These are phyloP conservation scores for Russula abietina DNA, from an alignment of 768 basidiomycete species.

Conservation along the genomic window DNA sequence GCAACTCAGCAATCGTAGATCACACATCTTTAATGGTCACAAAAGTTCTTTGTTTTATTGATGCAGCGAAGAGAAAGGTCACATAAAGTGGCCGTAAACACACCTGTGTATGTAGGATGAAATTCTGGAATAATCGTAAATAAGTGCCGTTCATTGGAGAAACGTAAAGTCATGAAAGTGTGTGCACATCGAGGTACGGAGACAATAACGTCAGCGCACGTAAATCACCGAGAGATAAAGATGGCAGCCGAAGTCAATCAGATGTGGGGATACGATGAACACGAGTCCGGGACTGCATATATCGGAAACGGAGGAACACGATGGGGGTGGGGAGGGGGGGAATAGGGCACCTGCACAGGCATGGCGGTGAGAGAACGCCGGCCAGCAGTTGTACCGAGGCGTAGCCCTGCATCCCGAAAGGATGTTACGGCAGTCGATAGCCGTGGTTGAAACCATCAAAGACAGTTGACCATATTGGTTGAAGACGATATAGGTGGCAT, in stretches of 20 bases:
- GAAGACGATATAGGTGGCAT: neutral
- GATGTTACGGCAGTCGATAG: conserved; percentile 12
- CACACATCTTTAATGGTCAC: neutral
- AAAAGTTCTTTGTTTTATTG: conserved; percentile 2
- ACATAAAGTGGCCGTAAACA: conserved; percentile 8
- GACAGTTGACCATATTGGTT: conserved; percentile 10
- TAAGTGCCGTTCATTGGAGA: neutral
- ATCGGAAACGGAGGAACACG: neutral
- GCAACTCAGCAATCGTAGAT: neutral
- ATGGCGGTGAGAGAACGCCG: neutral
- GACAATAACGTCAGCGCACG: neutral
- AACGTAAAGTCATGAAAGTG: conserved; percentile 12
- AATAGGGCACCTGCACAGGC: neutral
- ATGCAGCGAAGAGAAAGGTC: neutral
- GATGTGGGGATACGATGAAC: neutral
- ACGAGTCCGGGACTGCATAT: conserved; percentile 3
- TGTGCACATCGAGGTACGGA: neutral
- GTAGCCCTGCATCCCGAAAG: neutral
- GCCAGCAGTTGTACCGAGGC: neutral
- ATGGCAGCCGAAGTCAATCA: neutral
- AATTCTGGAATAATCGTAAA: conserved; percentile 2
- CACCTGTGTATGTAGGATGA: conserved; percentile 5
- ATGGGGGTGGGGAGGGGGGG: neutral
- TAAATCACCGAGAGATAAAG: neutral
- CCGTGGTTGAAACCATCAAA: conserved; percentile 20